Evolutionary conservation across 192 early-diverging fungal genomes (phyloP).

Genomic region (Coemansia sp.): DNA sequence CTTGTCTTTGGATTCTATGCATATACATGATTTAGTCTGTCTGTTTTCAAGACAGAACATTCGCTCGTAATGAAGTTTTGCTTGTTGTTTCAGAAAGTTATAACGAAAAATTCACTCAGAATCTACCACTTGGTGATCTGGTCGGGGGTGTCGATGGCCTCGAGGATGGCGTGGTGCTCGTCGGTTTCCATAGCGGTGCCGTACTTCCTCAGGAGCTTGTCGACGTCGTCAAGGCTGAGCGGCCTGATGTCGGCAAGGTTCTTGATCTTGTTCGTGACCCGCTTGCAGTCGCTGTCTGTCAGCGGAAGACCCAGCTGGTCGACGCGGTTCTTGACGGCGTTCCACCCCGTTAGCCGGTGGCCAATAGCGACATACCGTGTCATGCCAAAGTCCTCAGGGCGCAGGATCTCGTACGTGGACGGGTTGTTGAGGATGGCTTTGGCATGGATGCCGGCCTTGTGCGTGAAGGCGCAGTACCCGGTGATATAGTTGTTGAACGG

Average conservation of each 20-base stretch:
- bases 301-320: slow-evolving; percentile 84
- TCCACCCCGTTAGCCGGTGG: slow-evolving; percentile 97
- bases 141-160: slow-evolving; percentile 56
- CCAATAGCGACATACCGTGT: slow-evolving; percentile 96
- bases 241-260: slow-evolving; percentile 90
- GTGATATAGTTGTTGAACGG: slow-evolving; percentile 99
- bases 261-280: slow-evolving; percentile 93
- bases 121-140: slow-evolving; percentile 50
- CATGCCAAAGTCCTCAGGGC: slow-evolving; percentile 99
- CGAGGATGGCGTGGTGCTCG: slow-evolving; percentile 51
- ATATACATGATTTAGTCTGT: too few species aligned
- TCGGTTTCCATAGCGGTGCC: slow-evolving; percentile 62
- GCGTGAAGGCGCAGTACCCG: slow-evolving; percentile 97
- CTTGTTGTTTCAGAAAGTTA: too few species aligned
- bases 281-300: slow-evolving; percentile 89
- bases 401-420: slow-evolving; percentile 95
- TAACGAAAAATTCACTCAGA: neutral
- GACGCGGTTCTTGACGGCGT: slow-evolving; percentile 98
- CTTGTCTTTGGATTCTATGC: too few species aligned
- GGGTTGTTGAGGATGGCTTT: slow-evolving; percentile 99
- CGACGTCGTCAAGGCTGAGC: slow-evolving; percentile 90
- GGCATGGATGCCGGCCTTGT: slow-evolving; percentile 99
- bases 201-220: slow-evolving; percentile 58
- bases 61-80: too few species aligned
- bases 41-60: too few species aligned